These are phyloP conservation scores for Mucor irregularis DNA, from an alignment of 371 early-diverging fungal genomes.

Conservation along the genomic window DNA sequence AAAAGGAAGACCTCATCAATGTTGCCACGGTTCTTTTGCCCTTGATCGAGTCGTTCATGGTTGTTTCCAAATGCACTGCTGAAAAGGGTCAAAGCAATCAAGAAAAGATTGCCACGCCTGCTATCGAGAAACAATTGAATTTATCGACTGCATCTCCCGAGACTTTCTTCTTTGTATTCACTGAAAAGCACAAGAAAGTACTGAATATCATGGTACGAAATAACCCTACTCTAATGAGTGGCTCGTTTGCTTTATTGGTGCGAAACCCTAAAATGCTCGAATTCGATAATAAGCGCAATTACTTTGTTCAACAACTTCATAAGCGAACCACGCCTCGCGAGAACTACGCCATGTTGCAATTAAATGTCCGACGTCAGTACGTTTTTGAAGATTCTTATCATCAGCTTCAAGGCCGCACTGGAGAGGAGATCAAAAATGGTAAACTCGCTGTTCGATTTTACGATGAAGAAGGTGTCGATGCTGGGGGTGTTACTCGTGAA, in stretches of 20 bases:
- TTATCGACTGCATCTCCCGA: constrained; percentile 39
- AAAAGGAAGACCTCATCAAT: constrained; percentile 79
- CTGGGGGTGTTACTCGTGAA: constrained; percentile 98
- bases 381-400: constrained; percentile 98
- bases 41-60: constrained; percentile 96
- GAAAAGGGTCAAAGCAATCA: constrained; percentile 28
- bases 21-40: constrained; percentile 94
- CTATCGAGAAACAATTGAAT: constrained; percentile 6
- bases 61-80: constrained; percentile 80
- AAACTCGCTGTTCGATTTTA: constrained; percentile 94
- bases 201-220: constrained; percentile 96
- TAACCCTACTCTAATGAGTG: constrained; percentile 94
- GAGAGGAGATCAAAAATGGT: constrained; percentile 92
- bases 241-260: constrained; percentile 95
- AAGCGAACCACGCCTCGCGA: constrained; percentile 72
- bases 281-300: constrained; percentile 98
- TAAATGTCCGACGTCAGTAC: constrained; percentile 91
- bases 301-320: constrained; percentile 93
- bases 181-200: constrained; percentile 94
- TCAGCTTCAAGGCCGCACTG: constrained; percentile 87
- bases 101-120: constrained; percentile 32
- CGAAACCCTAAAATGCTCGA: constrained; percentile 97
- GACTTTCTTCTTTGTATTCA: constrained; percentile 83
- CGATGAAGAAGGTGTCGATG: constrained; percentile 98
- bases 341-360: constrained; percentile 71